These are phyloP conservation scores for Cytospora chrysosperma DNA, from an alignment of 2,329 filamentous ascomycete genomes.

Conservation along the genomic window DNA sequence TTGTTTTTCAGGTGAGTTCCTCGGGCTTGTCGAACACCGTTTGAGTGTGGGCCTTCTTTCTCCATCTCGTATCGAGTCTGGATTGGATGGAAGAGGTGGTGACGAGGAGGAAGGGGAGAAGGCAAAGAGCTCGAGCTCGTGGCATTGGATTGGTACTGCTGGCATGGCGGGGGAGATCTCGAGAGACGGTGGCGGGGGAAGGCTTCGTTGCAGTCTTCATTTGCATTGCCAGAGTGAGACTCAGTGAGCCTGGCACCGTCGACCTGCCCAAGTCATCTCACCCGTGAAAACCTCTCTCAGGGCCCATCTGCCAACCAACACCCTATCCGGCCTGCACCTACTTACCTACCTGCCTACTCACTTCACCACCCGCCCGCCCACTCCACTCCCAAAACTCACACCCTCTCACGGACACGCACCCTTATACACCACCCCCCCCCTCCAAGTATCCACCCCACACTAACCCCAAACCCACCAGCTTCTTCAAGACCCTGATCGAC, in stretches of 20 bases:
- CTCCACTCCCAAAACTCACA: too few species aligned
- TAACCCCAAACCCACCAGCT: slow-evolving; percentile 54
- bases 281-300: not conserved
- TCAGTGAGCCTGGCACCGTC: not conserved
- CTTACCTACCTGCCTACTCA: too few species aligned
- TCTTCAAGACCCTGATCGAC: slow-evolving; percentile 99
- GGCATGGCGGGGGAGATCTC: not conserved
- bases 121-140: not conserved
- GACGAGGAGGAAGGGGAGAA: too few species aligned
- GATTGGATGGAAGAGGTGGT: too few species aligned
- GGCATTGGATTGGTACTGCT: not conserved
- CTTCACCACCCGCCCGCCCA: too few species aligned
- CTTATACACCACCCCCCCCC: too few species aligned
- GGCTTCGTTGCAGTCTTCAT: not conserved
- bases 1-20: slow-evolving; percentile 45
- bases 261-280: not conserved
- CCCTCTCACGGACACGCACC: too few species aligned
- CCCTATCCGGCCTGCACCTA: too few species aligned
- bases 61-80: too few species aligned
- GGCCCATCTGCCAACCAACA: too few species aligned
- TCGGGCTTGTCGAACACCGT: not conserved
- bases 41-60: too few species aligned
- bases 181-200: too few species aligned
- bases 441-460: not conserved
- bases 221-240: not conserved